Evolutionary conservation across 305 asterid genomes (phyloP), one percentile per base, ranked within the genome.

Genomic region (Coffea humblotiana): DNA sequence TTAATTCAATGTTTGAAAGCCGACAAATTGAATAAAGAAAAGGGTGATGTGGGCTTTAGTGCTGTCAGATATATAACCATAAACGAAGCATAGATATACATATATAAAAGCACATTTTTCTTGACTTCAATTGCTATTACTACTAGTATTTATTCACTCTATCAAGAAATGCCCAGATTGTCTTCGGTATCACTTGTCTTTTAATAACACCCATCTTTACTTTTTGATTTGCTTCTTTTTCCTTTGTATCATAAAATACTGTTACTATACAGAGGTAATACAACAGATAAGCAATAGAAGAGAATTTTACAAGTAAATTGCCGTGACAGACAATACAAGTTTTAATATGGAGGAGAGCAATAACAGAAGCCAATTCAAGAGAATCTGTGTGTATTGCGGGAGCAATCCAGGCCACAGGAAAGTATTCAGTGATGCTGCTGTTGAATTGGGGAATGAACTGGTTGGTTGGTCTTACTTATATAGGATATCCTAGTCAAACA

Each of bases 391-490:
- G 1, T 96, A 94, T 83, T 96, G 99, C 85, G 99, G 99, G 82
- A 96, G 99, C 85, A 86, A 94, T 76, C 94, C 98, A 49, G 99
- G 99, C 67, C 89, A 91, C 85, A 93, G 95, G 80, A 80, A 88
- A 83, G 93, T 96, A 75, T 96, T 96, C 95, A 92, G 99, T 84
- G 98, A 94, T 87, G 98, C 98, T 84, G 98, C 98, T 78, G 84
- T 91, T 88, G 95, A 91, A 80, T 86, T 96, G 91, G 99, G 98
- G 54, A 91, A 91, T 87, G 95, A 96, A 91, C 84, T 96, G 97
- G 99, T 96, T 82, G 72, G 97, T 85, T 82, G 14, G 67, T 76
- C 37, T 49, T 29, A 43, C 37, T 23, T 35, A 0, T 18, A 19
- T 16, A 52, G 21, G 21, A 56, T 60, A 54, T 80, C 75, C 77